Evolutionary conservation across 352 stramenopile genomes (phyloP).

Genomic region (Phytophthora megakarya): DNA sequence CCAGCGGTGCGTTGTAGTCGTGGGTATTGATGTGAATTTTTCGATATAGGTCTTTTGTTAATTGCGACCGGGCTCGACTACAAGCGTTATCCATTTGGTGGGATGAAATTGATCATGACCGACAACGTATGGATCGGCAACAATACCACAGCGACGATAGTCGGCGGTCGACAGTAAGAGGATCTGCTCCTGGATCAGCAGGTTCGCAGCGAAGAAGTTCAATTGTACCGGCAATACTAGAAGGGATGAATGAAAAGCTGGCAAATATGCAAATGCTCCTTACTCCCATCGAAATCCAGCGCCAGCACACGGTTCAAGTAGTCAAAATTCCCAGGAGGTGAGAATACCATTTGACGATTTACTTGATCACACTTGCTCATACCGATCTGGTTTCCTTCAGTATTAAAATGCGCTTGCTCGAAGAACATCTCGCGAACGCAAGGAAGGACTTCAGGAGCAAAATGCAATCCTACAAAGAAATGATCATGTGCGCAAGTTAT

Average conservation of each 20-base stretch:
- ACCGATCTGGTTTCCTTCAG: constrained; percentile 22
- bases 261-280: constrained; percentile 78
- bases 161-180: constrained; percentile 15
- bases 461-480: constrained; percentile 57
- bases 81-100: constrained; percentile 62
- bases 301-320: constrained; percentile 65
- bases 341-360: neutral
- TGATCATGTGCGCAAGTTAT: constrained; percentile 54
- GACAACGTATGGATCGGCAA: constrained; percentile 63
- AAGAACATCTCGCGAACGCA: constrained; percentile 45
- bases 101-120: constrained; percentile 69
- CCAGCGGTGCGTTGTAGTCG: neutral
- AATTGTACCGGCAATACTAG: constrained; percentile 33
- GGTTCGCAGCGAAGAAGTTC: constrained; percentile 7
- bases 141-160: constrained; percentile 17
- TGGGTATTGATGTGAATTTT: neutral
- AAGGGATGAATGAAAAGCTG: constrained; percentile 66
- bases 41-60: constrained; percentile 42
- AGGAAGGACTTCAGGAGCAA: constrained; percentile 51
- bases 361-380: neutral
- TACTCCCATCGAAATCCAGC: constrained; percentile 78
- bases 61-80: constrained; percentile 61
- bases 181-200: constrained; percentile 29
- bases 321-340: constrained; percentile 75
- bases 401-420: constrained; percentile 65